phyloP scores from a whole-genome alignment of 805 yeast species.

The Yarrowia yakushimensis region DNA sequence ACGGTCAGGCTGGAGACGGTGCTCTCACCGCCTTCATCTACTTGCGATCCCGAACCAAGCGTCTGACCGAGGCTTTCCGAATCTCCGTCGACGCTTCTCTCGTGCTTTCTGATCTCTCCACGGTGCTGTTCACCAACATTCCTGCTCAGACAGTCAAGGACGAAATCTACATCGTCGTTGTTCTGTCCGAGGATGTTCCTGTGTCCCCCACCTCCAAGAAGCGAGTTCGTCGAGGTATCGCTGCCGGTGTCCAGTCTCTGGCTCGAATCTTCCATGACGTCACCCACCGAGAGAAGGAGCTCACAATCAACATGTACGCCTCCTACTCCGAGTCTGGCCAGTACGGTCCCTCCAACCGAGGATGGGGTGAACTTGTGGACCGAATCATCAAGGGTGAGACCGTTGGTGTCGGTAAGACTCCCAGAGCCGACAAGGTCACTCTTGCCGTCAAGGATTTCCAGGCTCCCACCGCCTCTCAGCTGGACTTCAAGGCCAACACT shows the following conservation, averaged over 20 bases:
- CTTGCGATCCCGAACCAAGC: conserved; percentile 57
- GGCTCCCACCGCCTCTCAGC: conserved; percentile 37
- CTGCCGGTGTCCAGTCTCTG: conserved; percentile 84
- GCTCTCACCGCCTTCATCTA: conserved; percentile 73
- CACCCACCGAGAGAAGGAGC: conserved; percentile 63
- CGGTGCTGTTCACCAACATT: conserved; percentile 74
- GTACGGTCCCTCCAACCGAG: conserved; percentile 51
- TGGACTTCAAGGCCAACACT: conserved; percentile 40
- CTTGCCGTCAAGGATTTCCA: conserved; percentile 72
- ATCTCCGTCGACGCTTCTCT: conserved; percentile 59
- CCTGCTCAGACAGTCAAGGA: conserved; percentile 58
- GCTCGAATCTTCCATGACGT: conserved; percentile 69
- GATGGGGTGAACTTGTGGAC: conserved; percentile 87
- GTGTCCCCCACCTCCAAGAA: conserved; percentile 36
- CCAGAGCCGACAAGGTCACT: conserved; percentile 68
- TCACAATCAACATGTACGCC: conserved; percentile 67
- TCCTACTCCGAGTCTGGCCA: conserved; percentile 53
- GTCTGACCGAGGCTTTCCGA: conserved; percentile 77
- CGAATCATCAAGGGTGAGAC: conserved; percentile 71
- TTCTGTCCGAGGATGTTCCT: conserved; percentile 65
- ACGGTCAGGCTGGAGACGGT: conserved; percentile 56
- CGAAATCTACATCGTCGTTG: conserved; percentile 71
- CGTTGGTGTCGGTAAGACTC: conserved; percentile 60
- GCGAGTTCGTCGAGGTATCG: conserved; percentile 67
- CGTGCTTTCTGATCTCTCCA: conserved; percentile 65